These are phyloP conservation scores for Cladosporium oxysporum DNA, from an alignment of 2,329 filamentous ascomycete species.

Conservation along the genomic window DNA sequence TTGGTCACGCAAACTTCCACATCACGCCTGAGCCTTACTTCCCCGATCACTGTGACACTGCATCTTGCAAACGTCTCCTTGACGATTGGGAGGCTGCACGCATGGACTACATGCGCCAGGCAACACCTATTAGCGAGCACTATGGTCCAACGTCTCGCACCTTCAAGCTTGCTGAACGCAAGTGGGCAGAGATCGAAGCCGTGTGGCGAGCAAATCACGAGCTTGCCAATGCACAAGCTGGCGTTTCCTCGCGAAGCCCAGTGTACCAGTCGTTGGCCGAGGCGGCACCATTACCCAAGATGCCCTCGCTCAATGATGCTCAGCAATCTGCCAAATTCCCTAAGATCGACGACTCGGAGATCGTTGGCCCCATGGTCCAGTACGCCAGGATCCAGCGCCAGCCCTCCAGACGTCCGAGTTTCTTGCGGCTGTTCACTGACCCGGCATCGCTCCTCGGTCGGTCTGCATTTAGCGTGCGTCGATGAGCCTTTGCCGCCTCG, in stretches of 20 bases:
- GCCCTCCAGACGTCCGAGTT: slow-evolving; percentile 33
- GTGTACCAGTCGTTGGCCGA: slow-evolving; percentile 45
- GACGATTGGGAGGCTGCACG: slow-evolving; percentile 81
- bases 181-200: slow-evolving; percentile 80
- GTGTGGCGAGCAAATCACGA: slow-evolving; percentile 73
- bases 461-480: slow-evolving; percentile 25
- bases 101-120: slow-evolving; percentile 84
- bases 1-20: slow-evolving; percentile 92
- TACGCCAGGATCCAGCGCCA: slow-evolving; percentile 37
- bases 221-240: slow-evolving; percentile 48
- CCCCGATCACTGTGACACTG: slow-evolving; percentile 59
- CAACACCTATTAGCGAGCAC: slow-evolving; percentile 84
- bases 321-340: slow-evolving; percentile 79
- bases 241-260: slow-evolving; percentile 41
- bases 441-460: slow-evolving; percentile 31
- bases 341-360: slow-evolving; percentile 83
- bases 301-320: slow-evolving; percentile 69
- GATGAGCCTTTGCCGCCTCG: slow-evolving; percentile 18
- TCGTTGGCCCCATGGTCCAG: slow-evolving; percentile 85
- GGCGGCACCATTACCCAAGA: slow-evolving; percentile 60
- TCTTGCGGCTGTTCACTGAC: slow-evolving; percentile 40
- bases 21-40: slow-evolving; percentile 81
- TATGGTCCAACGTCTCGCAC: slow-evolving; percentile 89
- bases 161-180: slow-evolving; percentile 80
- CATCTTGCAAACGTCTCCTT: slow-evolving; percentile 66